phyloP scores from a whole-genome alignment of 179 eudicot genomes.

The Heliamphora pulchella region DNA sequence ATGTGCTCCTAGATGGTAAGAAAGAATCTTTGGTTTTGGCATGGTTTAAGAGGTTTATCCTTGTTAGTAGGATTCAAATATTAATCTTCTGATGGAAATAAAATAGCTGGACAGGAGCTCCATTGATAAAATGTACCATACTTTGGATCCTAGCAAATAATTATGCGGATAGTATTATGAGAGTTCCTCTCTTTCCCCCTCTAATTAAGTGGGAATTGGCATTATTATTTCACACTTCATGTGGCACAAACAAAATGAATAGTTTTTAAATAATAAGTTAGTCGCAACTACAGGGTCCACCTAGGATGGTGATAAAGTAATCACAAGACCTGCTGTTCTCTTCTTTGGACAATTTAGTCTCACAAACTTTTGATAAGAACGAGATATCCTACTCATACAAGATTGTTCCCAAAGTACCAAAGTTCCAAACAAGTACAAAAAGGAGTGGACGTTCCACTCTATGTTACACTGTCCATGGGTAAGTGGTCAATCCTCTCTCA shows the following conservation, averaged over 20 bases:
- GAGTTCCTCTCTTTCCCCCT: not conserved
- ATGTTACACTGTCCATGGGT: too few relatives aligned
- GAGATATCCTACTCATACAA: not conserved
- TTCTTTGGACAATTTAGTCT: not conserved
- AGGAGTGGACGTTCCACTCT: too few relatives aligned
- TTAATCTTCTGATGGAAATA: not conserved
- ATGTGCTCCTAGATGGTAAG: not conserved
- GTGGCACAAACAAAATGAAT: not conserved
- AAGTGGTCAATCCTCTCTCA: too few relatives aligned
- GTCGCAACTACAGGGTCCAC: not conserved
- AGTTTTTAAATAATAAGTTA: not conserved
- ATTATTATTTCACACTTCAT: not conserved
- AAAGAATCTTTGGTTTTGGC: not conserved
- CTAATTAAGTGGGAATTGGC: not conserved
- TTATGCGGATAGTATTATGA: not conserved
- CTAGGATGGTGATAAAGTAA: not conserved
- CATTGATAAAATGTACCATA: not conserved
- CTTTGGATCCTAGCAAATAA: not conserved
- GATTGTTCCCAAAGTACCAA: constrained; percentile 10
- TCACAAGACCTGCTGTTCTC: not conserved
- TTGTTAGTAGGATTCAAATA: not conserved
- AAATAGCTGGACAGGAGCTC: not conserved
- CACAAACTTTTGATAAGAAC: not conserved
- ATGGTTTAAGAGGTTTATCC: not conserved
- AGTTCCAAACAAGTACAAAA: too few relatives aligned